Conservation (phyloP, 2,329 filamentous ascomycete genomes). For the Verticillium dahliae region DNA sequence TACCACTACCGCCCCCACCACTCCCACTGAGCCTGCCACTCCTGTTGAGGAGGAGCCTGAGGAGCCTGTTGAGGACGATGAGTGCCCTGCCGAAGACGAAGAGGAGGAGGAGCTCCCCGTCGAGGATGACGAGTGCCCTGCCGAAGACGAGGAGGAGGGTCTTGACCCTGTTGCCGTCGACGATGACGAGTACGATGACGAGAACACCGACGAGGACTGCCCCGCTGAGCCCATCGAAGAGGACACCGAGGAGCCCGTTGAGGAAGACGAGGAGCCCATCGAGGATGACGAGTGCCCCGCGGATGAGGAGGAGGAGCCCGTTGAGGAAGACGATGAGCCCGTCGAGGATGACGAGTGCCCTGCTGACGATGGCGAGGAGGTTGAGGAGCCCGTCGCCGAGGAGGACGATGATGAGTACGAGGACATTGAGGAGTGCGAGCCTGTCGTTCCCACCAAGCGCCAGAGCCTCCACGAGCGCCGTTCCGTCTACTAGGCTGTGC, state of each 20-base stretch:
- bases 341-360: not conserved
- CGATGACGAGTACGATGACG: conserved; percentile 3
- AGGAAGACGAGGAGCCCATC: not conserved
- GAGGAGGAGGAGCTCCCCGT: conserved; percentile 1
- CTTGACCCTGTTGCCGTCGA: not conserved
- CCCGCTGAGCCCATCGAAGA: conserved; percentile 5
- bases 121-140: conserved; percentile 7
- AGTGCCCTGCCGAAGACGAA: conserved; percentile 1
- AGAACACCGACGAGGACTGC: conserved; percentile 8
- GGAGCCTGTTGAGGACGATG: not conserved
- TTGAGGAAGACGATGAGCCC: not conserved
- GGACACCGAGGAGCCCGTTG: not conserved
- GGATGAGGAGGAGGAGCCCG: not conserved
- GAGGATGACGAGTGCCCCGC: not conserved
- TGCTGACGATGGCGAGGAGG: conserved; percentile 1
- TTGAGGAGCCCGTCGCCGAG: not conserved
- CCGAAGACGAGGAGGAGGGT: conserved; percentile 2
- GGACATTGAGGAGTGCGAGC: conserved; percentile 1
- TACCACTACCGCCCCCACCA: conserved; percentile 1
- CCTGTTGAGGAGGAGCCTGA: not conserved
- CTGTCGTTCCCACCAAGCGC: conserved; percentile 7
- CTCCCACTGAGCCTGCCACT: conserved; percentile 1
- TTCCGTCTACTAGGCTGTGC: conserved; percentile 1
- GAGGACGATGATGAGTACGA: conserved; percentile 2
- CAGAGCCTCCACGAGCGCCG: conserved; percentile 11